Conservation (phyloP, 768 basidiomycete species). For the Cystofilobasidium macerans region DNA sequence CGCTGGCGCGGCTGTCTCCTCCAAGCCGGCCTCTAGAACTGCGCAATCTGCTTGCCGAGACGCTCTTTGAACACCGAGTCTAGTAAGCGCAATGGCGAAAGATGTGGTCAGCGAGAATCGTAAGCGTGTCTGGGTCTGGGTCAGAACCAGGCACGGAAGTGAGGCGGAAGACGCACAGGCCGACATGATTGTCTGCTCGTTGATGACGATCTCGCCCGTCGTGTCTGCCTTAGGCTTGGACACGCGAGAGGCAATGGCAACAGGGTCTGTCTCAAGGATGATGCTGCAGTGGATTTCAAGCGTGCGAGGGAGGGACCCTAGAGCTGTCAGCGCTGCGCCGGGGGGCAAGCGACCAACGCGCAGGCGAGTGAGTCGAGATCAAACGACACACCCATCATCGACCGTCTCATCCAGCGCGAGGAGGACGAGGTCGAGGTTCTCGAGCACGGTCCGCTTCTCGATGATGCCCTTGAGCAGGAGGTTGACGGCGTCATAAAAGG, state of each 20-base stretch:
- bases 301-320: background rate
- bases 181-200: constrained; percentile 90
- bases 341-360: background rate
- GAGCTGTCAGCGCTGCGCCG: background rate
- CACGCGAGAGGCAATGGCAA: constrained; percentile 89
- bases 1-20: too few species aligned
- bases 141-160: background rate
- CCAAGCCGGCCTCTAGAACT: constrained; percentile 28
- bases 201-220: constrained; percentile 82
- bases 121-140: background rate
- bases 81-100: constrained; percentile 5
- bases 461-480: constrained; percentile 80
- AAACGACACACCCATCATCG: constrained; percentile 74
- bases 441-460: constrained; percentile 86
- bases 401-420: constrained; percentile 92
- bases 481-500: constrained; percentile 73
- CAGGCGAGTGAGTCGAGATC: background rate
- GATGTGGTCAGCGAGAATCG: background rate
- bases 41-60: constrained; percentile 36
- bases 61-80: constrained; percentile 37
- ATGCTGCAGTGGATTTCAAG: constrained; percentile 47
- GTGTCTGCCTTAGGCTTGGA: constrained; percentile 85
- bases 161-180: constrained; percentile 56
- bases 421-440: constrained; percentile 84
- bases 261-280: constrained; percentile 90